Evolutionary conservation across 1,139 yeast genomes (phyloP), one percentile per base, ranked within the genome.

Genomic region (Zygotorulaspora mrakii): DNA sequence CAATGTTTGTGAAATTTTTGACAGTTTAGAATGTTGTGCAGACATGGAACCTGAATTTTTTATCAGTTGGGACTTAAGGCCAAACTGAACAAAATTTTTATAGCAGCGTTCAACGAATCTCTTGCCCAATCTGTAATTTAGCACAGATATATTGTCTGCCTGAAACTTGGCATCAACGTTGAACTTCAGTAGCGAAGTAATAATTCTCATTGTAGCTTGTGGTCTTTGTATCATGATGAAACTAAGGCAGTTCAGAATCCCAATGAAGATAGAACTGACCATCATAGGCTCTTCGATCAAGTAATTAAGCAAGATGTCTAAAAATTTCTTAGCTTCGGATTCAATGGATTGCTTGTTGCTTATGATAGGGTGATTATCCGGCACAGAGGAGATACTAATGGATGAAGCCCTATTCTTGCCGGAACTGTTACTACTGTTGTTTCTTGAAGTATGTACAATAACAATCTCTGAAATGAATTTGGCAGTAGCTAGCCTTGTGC

Each of bases 391-490:
- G 35, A 85, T 66, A 14, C 85, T 81, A 33, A 80, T 74, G 25
- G 42, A 20, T 9, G 39, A 17, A 26, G 36, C 33, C 22, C 39
- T 37, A 31, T 26, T 26, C 25, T 6, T 33, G n/a, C 31, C 20
- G 3, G 20, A 28, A 11, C 12, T 16, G 5, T 35, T 36, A 20
- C 41, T 40, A 18, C 42, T 42, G 26, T 55, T 57, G 33, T 61
- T 50, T 39, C 65, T 58, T 42, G 64, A 55, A 26, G 84, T 72
- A 53, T 89, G 96, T 20, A 78, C 76, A 41, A 78, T 77, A 27
- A 89, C 77, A 2, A 87, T 76, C 36, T 77, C 75, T 40, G 84
- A 77, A 6, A 87, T 75, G 48, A 89, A 80, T 61, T 83, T 86
- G 39, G 83, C 67, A 20, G 85, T 68, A 31, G 89, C 82, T 18